Base-by-base conservation (phyloP, 352 stramenopile genomes). In the Phytophthora agathidicida region DNA sequence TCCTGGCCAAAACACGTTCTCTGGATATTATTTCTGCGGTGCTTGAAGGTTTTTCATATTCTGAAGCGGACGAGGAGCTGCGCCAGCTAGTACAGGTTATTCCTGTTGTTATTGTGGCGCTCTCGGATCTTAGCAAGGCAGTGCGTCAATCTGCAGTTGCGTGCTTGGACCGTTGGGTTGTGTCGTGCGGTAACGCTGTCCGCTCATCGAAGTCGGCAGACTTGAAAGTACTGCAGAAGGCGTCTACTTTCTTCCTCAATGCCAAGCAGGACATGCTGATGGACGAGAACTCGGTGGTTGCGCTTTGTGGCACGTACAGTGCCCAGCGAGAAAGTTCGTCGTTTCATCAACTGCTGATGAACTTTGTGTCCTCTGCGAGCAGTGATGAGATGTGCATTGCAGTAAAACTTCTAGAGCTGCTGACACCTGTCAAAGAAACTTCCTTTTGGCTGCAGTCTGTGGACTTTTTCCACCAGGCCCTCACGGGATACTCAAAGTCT, bases 241-340 rank as follows among this genome's bases (percentile, higher is more conserved):
- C 79, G 1, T 63, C 63, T 3, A 23, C 44, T 4, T 85, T 77
- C n/a, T 63, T 96, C 2, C 14, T 93, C 9, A 46, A 83, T 10
- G 79, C 79, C 13, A 89, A 89, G 44, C 64, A 86, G 28, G 86
- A 96, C 47, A 88, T 96, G 26, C 5, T 77, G 20, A 93, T 94
- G 83, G 86, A 96, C 61, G 57, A 55, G 7, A 70, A 70, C 39
- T 84, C 86, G 5, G 60, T 92, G 2, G 24, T 63, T 28, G 70
- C 74, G 7, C 67, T 92, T 24, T 89, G 73, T 46, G 77, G 76
- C 17, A 71, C 65, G 23, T 85, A 81, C 46, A 53, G 68, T 23
- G 33, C 31, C 14, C 65, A 72, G 9, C 23, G 38, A 19, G 71
- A 77, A 5, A 76, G 62, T 33, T 53, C 47, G 13, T 42, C 60